Conservation (phyloP, 2,329 filamentous ascomycete genomes). For the Cercospora janseana region DNA sequence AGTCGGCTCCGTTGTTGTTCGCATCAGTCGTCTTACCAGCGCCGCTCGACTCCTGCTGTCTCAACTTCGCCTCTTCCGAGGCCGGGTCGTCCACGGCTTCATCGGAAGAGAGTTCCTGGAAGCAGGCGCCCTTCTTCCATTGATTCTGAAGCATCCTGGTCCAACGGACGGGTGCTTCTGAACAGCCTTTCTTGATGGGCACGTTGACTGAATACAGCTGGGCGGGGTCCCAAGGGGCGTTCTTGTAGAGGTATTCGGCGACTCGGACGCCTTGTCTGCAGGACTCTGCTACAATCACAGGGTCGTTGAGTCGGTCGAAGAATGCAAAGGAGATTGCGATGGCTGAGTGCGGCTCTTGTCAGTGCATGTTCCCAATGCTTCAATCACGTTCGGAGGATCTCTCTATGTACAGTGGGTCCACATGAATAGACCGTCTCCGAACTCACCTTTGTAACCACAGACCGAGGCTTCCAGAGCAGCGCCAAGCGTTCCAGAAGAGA, state of each 20-base stretch:
- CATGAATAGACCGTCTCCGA: background rate
- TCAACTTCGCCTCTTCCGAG: slow-evolving; percentile 68
- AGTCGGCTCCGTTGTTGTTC: slow-evolving; percentile 25
- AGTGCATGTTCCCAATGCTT: too few relatives aligned
- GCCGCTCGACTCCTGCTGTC: slow-evolving; percentile 57
- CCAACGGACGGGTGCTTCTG: slow-evolving; percentile 70
- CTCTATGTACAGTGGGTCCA: too few relatives aligned
- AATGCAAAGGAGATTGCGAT: slow-evolving; percentile 91
- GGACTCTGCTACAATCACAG: slow-evolving; percentile 73
- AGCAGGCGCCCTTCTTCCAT: slow-evolving; percentile 82
- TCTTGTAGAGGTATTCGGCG: slow-evolving; percentile 72
- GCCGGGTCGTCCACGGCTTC: slow-evolving; percentile 56
- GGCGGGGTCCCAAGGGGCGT: slow-evolving; percentile 65
- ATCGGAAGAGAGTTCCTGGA: slow-evolving; percentile 71
- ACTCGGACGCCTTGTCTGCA: slow-evolving; percentile 71
- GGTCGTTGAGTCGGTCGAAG: slow-evolving; percentile 79
- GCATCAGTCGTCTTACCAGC: slow-evolving; percentile 33
- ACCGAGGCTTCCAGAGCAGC: slow-evolving; percentile 52
- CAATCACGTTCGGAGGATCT: too few relatives aligned
- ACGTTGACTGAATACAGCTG: slow-evolving; percentile 85
- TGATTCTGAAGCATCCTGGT: slow-evolving; percentile 87
- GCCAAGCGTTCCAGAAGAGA: slow-evolving; percentile 51
- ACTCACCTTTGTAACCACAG: slow-evolving; percentile 41
- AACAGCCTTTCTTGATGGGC: slow-evolving; percentile 72
- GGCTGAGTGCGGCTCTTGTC: slow-evolving; percentile 43